phyloP scores from a whole-genome alignment of 1,284 basidiomycete genomes.

The Sanghuangporus weigelae region DNA sequence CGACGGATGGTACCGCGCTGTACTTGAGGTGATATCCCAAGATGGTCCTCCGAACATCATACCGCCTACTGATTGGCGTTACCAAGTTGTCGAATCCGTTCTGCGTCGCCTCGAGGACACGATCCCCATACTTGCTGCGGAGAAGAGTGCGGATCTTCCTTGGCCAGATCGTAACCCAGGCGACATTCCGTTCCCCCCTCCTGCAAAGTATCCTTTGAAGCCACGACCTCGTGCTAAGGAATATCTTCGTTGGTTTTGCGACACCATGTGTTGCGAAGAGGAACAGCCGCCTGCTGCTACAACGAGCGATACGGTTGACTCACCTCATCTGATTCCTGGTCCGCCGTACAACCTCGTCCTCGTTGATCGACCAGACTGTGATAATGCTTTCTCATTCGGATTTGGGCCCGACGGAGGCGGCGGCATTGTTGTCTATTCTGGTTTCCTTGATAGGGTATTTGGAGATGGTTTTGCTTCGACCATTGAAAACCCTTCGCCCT shows the following conservation, averaged over 20 bases:
- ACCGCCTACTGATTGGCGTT: conserved; percentile 76
- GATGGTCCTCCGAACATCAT: conserved; percentile 62
- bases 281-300: background rate
- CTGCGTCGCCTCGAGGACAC: conserved; percentile 67
- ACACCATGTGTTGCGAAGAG: conserved; percentile 21
- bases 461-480: conserved; percentile 28
- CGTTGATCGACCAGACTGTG: conserved; percentile 72
- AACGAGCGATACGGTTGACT: background rate
- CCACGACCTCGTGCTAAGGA: conserved; percentile 69
- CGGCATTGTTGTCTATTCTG: conserved; percentile 86
- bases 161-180: conserved; percentile 51
- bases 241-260: conserved; percentile 50
- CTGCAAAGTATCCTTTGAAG: conserved; percentile 62
- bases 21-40: conserved; percentile 70
- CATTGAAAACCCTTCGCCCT: background rate
- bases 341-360: conserved; percentile 84
- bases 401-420: conserved; percentile 87
- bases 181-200: conserved; percentile 62
- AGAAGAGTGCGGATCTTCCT: conserved; percentile 45
- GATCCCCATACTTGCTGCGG: conserved; percentile 59
- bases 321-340: conserved; percentile 59
- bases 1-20: conserved; percentile 78
- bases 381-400: conserved; percentile 88
- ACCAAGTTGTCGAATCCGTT: conserved; percentile 74
- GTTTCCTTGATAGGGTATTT: conserved; percentile 80